A percentile compares a stretch with the other conserved stretches of the same genome.
Conservation (phyloP, 1,284 basidiomycete genomes). For the Cryptococcus floricola region DNA sequence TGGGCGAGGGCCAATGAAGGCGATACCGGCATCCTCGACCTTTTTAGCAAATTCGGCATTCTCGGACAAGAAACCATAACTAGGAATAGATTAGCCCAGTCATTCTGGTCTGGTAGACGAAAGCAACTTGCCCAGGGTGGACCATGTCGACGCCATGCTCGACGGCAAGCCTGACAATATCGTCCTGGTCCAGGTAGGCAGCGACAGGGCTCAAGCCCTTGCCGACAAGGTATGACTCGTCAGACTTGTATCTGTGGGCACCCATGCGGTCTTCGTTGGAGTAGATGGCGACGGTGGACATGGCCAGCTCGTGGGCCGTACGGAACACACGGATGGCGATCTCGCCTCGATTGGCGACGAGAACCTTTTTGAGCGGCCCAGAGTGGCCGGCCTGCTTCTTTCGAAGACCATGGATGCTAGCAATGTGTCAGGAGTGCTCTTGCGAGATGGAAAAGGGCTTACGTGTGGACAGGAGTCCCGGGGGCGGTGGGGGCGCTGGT, state of each 20-base stretch:
- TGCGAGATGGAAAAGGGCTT: conserved; percentile 11
- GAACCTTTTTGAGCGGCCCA: conserved; percentile 85
- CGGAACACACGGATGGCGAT: conserved; percentile 99
- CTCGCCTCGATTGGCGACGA: conserved; percentile 97
- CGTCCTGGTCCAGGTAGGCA: conserved; percentile 95
- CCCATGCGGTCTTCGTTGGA: conserved; percentile 94
- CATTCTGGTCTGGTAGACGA: conserved; percentile 1
- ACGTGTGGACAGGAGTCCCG: conserved; percentile 33
- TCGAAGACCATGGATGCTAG: conserved; percentile 81
- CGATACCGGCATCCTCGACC: conserved; percentile 94
- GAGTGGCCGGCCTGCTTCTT: conserved; percentile 86
- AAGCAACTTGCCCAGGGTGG: conserved; percentile 76
- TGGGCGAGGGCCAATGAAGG: conserved; percentile 93
- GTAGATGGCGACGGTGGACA: conserved; percentile 99
- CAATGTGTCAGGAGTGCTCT: background rate
- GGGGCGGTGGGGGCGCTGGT: conserved; percentile 28
- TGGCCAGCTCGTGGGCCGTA: conserved; percentile 96
- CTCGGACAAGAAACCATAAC: conserved; percentile 97
- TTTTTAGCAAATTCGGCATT: conserved; percentile 93
- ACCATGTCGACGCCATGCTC: conserved; percentile 99
- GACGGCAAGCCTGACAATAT: conserved; percentile 89
- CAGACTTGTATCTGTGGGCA: conserved; percentile 98
- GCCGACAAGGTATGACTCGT: conserved; percentile 98
- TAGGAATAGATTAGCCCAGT: conserved; percentile 38
- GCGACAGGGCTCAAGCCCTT: conserved; percentile 91